Evolutionary conservation across 2,329 filamentous ascomycete species (phyloP).

Genomic region (Mariannaea elegans): DNA sequence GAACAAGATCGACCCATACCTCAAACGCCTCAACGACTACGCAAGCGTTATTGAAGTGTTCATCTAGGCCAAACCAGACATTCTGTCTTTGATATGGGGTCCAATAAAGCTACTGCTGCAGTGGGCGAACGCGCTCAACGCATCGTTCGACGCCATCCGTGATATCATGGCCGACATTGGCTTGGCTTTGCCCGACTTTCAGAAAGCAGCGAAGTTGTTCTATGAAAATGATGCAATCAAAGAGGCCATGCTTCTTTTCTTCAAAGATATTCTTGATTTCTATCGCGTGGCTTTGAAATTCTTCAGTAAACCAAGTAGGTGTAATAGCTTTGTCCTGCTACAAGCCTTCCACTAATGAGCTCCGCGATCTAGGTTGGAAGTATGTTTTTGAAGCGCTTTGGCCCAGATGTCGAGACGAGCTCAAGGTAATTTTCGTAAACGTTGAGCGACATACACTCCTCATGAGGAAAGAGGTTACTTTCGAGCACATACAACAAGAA

Average conservation of each 20-base stretch:
- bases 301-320: constrained; percentile 18
- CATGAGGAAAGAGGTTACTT: constrained; percentile 1
- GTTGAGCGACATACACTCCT: background rate
- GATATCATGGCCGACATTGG: constrained; percentile 4
- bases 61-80: constrained; percentile 13
- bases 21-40: constrained; percentile 28
- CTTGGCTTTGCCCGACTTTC: constrained; percentile 1
- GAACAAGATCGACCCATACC: constrained; percentile 42
- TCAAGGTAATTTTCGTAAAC: background rate
- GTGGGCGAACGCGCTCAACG: background rate
- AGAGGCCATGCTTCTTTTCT: constrained; percentile 10
- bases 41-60: constrained; percentile 1
- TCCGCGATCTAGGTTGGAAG: fast-evolving
- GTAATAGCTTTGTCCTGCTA: too few species aligned
- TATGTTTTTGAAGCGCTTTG: background rate
- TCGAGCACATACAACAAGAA: constrained; percentile 4
- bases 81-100: constrained; percentile 21
- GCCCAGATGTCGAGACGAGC: background rate
- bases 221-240: background rate
- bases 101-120: constrained; percentile 17
- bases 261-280: constrained; percentile 21
- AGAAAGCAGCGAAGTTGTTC: background rate
- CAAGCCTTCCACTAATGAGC: fast-evolving
- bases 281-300: constrained; percentile 4
- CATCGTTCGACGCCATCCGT: constrained; percentile 4